Evolutionary conservation across 495 filamentous ascomycete species (phyloP), one percentile per base, ranked within the genome.

Genomic region (Xylaria telfairii): DNA sequence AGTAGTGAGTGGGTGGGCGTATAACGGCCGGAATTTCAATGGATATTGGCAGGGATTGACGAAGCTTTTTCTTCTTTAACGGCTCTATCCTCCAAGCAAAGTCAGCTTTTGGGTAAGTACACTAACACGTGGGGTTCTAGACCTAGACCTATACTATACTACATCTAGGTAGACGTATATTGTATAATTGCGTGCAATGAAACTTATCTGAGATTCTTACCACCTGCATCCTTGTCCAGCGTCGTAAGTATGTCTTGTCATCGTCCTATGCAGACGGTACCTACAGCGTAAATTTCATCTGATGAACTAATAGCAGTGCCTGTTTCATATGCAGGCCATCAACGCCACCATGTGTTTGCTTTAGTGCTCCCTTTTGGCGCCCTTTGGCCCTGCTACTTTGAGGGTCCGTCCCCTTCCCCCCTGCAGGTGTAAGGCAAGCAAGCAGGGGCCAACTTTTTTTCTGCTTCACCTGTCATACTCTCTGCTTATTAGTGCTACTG

Each of bases 251-350:
- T 17, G 32, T 42, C 21, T 62, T 37, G 15, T 32, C 61, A 59
- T 47, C 42, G n/a, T n/a, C n/a, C n/a, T n/a, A n/a, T n/a, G n/a
- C n/a, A n/a, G n/a, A n/a, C n/a, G 3, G 41, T 47, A 17, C 39
- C 39, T 47, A 32, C 41, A 28, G 61, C 9, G 39, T n/a, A 65
- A 26, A 15, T 37, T 51, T 65, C n/a, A 34, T 49, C 62, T 24
- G 47, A 41, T 34, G 28, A 47, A 21, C 34, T 49, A 66, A 49
- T 54, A 24, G 54, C 47, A 54, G 10, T 34, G 2, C 21, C 26
- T 54, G 64, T 66, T 66, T 66, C 64, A 66, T 66, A 10, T 47
- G 62, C n/a, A 10, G 62, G 32, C n/a, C 62, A 64, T 51, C 44
- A 51, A 65, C 62, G 62, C 62, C 62, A 65, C 62, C n/a, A 47